Evolutionary conservation across 768 basidiomycete species (phyloP).

Genomic region (Hygrophoropsis aurantiaca): DNA sequence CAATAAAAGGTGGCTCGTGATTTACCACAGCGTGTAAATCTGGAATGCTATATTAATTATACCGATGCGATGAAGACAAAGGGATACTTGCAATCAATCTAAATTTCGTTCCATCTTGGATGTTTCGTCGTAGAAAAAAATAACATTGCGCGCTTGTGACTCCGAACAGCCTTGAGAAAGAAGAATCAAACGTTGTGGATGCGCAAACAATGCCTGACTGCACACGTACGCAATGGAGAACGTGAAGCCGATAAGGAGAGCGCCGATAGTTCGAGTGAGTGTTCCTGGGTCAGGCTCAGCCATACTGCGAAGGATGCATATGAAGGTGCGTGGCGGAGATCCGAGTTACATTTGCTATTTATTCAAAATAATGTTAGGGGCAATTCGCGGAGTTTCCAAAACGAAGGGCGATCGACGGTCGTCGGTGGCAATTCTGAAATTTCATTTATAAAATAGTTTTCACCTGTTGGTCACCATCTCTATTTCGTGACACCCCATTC

Average conservation of each 20-base stretch:
- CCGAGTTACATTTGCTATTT: too few relatives aligned
- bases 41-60: neutral
- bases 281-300: too few relatives aligned
- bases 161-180: neutral
- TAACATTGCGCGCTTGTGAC: neutral
- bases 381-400: too few relatives aligned
- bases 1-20: neutral
- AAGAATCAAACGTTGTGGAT: neutral
- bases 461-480: too few relatives aligned
- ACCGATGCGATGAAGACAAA: neutral
- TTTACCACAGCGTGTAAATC: neutral
- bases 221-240: neutral
- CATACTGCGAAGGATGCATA: too few relatives aligned
- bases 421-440: too few relatives aligned
- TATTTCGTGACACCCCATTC: too few relatives aligned
- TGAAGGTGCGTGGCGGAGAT: too few relatives aligned
- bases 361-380: too few relatives aligned
- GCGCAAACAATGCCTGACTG: neutral
- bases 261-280: neutral
- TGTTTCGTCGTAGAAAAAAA: neutral
- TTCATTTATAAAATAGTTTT: too few relatives aligned
- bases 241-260: neutral
- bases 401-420: too few relatives aligned
- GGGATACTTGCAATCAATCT: neutral
- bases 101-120: neutral